Conservation (phyloP, 495 filamentous ascomycete species). For the Penicilliopsis zonata region DNA sequence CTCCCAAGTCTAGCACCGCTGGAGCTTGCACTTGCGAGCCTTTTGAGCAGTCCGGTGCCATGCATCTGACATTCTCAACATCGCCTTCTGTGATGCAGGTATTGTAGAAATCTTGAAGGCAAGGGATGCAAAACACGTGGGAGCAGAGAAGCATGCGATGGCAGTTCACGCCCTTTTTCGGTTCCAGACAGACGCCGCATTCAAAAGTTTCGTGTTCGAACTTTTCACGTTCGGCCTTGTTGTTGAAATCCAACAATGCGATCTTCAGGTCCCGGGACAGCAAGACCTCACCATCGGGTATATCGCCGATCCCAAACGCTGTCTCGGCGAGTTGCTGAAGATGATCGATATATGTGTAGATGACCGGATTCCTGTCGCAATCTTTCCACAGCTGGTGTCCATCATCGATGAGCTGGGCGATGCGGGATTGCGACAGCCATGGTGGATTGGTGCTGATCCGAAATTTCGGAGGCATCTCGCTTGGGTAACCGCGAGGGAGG, state of each 20-base stretch:
- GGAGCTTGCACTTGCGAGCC: slow-evolving; percentile 21
- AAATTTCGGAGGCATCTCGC: slow-evolving; percentile 50
- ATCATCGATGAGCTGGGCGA: slow-evolving; percentile 49
- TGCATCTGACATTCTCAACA: slow-evolving; percentile 62
- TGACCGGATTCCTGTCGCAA: slow-evolving; percentile 58
- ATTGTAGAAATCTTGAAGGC: slow-evolving; percentile 82
- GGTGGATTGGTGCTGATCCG: slow-evolving; percentile 49
- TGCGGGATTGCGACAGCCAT: slow-evolving; percentile 54
- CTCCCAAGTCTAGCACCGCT: slow-evolving; percentile 5
- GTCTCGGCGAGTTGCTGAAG: slow-evolving; percentile 69
- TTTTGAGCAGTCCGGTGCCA: slow-evolving; percentile 63
- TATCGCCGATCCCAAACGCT: slow-evolving; percentile 58
- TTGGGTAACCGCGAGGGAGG: slow-evolving; percentile 69
- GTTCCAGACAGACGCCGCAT: slow-evolving; percentile 84
- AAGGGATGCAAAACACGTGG: slow-evolving; percentile 82
- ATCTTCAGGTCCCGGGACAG: slow-evolving; percentile 49
- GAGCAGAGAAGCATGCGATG: slow-evolving; percentile 67
- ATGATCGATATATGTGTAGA: slow-evolving; percentile 79
- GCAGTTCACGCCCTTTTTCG: slow-evolving; percentile 78
- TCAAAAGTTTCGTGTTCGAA: slow-evolving; percentile 83
- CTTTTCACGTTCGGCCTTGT: slow-evolving; percentile 52
- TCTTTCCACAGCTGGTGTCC: slow-evolving; percentile 68
- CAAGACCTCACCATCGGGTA: slow-evolving; percentile 27
- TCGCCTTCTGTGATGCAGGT: slow-evolving; percentile 78
- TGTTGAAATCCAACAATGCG: slow-evolving; percentile 67